Conservation (phyloP, 805 yeast genomes). For the Zygotorulaspora sp. region DNA sequence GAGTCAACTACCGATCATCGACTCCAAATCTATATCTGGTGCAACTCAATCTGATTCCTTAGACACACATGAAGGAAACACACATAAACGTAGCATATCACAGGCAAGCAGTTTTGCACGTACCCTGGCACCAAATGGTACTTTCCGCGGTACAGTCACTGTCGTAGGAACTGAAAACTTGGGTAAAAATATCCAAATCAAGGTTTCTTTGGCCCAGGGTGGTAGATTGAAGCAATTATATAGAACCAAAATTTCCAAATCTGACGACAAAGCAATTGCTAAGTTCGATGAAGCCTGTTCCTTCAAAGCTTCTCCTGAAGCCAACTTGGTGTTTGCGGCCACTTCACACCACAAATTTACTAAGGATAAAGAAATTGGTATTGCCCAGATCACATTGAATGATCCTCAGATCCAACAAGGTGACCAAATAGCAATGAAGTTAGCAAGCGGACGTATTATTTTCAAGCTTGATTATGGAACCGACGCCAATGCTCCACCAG, state of each 20-base stretch:
- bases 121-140: slow-evolving; percentile 32
- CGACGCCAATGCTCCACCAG: slow-evolving; percentile 12
- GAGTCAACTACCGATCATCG: slow-evolving; percentile 13
- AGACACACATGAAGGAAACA: slow-evolving; percentile 18
- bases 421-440: slow-evolving; percentile 30
- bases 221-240: slow-evolving; percentile 50
- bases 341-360: slow-evolving; percentile 70
- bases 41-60: slow-evolving; percentile 9
- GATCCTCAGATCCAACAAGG: slow-evolving; percentile 38
- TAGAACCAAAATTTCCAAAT: slow-evolving; percentile 59
- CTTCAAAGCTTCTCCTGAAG: slow-evolving; percentile 62
- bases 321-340: slow-evolving; percentile 55
- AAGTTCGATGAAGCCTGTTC: slow-evolving; percentile 61
- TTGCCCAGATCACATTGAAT: slow-evolving; percentile 47
- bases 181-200: slow-evolving; percentile 46
- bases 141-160: slow-evolving; percentile 49
- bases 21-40: slow-evolving; percentile 14
- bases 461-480: slow-evolving; percentile 27
- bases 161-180: slow-evolving; percentile 47
- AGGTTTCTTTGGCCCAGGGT: slow-evolving; percentile 46
- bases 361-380: slow-evolving; percentile 60
- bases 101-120: slow-evolving; percentile 26
- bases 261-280: slow-evolving; percentile 41
- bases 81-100: slow-evolving; percentile 17
- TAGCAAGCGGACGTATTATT: slow-evolving; percentile 31